A percentile compares a stretch with the other conserved stretches of the same genome.
These are phyloP conservation scores for Solanum clarkiae DNA, from an alignment of 257 asterid species.

Conservation along the genomic window DNA sequence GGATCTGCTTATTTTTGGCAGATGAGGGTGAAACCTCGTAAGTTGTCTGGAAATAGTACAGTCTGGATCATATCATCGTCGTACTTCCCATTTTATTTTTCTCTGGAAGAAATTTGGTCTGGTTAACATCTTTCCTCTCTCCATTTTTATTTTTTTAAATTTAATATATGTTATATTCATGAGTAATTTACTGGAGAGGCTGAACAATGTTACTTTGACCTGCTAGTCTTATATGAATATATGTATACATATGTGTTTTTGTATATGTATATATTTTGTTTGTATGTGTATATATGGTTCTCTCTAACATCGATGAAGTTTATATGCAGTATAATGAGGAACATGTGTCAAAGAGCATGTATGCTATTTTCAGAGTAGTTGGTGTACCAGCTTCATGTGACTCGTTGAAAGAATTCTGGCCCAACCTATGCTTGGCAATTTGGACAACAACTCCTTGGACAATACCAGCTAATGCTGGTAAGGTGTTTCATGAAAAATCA, in stretches of 20 bases:
- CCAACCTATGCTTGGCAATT: conserved; percentile 71
- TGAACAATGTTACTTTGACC: neutral
- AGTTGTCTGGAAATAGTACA: neutral
- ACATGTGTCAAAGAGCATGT: conserved; percentile 86
- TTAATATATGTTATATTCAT: neutral
- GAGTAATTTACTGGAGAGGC: neutral
- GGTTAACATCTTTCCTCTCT: neutral
- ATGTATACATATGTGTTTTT: neutral
- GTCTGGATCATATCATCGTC: neutral
- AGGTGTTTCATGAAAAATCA: neutral
- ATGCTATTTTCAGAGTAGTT: conserved; percentile 63
- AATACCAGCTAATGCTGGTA: conserved; percentile 97
- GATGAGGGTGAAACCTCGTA: neutral
- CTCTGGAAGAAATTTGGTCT: neutral
- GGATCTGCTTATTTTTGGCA: neutral
- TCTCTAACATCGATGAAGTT: neutral
- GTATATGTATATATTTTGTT: neutral
- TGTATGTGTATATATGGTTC: neutral
- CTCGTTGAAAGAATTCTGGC: conserved; percentile 48
- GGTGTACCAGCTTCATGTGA: conserved; percentile 40
- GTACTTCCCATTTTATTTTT: neutral
- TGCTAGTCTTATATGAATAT: neutral
- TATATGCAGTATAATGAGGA: conserved; percentile 89
- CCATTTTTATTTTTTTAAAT: neutral
- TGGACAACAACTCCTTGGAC: conserved; percentile 99